Evolutionary conservation across 805 yeast genomes (phyloP), one percentile per base, ranked within the genome.

Genomic region (Hanseniaspora guilliermondii): DNA sequence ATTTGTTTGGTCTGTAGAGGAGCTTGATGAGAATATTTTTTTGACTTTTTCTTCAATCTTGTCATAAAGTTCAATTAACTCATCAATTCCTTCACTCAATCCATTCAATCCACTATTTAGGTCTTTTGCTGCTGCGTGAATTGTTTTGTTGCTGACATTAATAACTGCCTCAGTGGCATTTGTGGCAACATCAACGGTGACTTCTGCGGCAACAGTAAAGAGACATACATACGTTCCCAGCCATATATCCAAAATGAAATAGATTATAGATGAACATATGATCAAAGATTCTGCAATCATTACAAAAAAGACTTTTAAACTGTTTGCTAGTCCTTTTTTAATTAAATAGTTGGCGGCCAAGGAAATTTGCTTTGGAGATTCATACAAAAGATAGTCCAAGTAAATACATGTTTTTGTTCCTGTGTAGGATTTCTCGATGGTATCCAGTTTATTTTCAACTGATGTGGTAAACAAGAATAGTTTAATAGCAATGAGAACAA

Each of bases 191-290:
- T 79, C 80, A 1, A 82, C 83, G 0, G 85, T 76, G 3, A 89
- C 86, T 61, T 79, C 82, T 6, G 89, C 72, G 0, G 88, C 78
- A 5, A 93, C 82, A 0, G 85, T 78, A 14, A 87, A 65, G 14
- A 93, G 70, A 66, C 98, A 93, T 0, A 84, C 82, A 66, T 86
- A 87, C 0, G 97, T 93, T 0, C 97, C 97, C 2, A 88, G 66
- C 47, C 84, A 77, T 58, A 91, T 61, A 33, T 88, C 87, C 8
- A 91, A 68, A 7, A 79, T 70, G 62, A 91, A 86, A 4, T 78
- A 62, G 0, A 86, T 64, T 40, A 88, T 58, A 41, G 74, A 72
- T 60, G 85, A 82, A 7, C 82, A 69, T 0, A 80, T 83, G 0
- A 78, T 75, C 0, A 86, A 63, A 11, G 79, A 60, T 47, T 80